phyloP scores from a whole-genome alignment of 371 early-diverging fungal species.

The Apophysomyces ossiformis region DNA sequence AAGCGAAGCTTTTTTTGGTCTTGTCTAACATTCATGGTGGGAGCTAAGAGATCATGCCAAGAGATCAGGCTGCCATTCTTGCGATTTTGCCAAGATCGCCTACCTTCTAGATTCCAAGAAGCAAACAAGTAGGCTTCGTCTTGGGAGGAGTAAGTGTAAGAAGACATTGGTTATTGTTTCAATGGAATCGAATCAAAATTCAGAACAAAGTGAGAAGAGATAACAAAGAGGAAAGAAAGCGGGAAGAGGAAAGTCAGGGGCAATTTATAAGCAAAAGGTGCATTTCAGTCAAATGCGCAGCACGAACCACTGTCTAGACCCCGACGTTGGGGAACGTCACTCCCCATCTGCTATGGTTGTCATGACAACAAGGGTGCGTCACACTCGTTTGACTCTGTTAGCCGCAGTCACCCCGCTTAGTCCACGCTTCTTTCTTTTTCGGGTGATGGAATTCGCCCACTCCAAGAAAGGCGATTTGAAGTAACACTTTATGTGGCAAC shows the following conservation, averaged over 20 bases:
- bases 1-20: neutral
- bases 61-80: neutral
- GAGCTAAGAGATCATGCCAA: neutral
- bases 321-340: neutral
- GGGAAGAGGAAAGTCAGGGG: neutral
- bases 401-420: neutral
- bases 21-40: neutral
- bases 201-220: neutral
- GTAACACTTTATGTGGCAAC: too few species aligned
- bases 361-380: too few species aligned
- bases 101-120: constrained; percentile 1
- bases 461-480: too few species aligned
- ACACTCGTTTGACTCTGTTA: too few species aligned
- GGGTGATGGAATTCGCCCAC: too few species aligned
- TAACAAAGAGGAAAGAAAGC: neutral
- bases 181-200: neutral
- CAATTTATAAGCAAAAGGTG: constrained; percentile 7
- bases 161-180: neutral
- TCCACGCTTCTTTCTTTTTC: too few species aligned
- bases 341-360: too few species aligned
- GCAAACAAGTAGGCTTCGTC: neutral
- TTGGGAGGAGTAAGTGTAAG: neutral
- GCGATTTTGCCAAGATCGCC: neutral
- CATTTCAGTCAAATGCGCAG: neutral
- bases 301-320: neutral